Conservation (phyloP, 768 basidiomycete genomes). For the Cantharellus anzutake region DNA sequence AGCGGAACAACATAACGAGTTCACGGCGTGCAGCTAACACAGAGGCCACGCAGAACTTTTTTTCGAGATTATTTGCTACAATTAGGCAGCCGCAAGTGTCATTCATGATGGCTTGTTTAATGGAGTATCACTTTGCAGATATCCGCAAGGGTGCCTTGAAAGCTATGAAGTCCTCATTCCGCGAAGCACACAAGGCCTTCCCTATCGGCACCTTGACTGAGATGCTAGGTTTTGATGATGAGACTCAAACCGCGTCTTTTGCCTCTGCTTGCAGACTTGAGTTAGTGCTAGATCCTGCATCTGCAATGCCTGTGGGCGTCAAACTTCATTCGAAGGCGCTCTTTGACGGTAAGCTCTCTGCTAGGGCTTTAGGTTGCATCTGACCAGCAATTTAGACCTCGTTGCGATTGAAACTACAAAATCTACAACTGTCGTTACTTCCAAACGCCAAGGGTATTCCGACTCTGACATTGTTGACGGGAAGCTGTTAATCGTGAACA, state of each 20-base stretch:
- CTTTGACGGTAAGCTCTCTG: not conserved
- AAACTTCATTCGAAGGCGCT: not conserved
- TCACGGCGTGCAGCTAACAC: slow-evolving; percentile 33
- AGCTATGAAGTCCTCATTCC: slow-evolving; percentile 5
- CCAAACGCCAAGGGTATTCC: slow-evolving; percentile 1
- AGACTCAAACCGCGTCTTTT: slow-evolving; percentile 1
- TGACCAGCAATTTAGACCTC: not conserved
- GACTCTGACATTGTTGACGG: slow-evolving; percentile 6
- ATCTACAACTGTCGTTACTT: slow-evolving; percentile 1
- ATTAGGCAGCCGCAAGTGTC: slow-evolving; percentile 53
- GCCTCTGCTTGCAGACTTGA: slow-evolving; percentile 1
- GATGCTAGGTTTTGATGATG: slow-evolving; percentile 7
- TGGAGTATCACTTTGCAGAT: slow-evolving; percentile 66
- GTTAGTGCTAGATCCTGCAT: not conserved
- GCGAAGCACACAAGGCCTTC: slow-evolving; percentile 1
- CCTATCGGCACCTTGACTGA: slow-evolving; percentile 1
- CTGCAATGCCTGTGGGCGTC: not conserved
- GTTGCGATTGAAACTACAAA: not conserved
- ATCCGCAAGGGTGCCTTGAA: slow-evolving; percentile 14
- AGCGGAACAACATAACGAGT: slow-evolving; percentile 24
- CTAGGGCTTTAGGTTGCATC: not conserved
- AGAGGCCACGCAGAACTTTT: slow-evolving; percentile 34
- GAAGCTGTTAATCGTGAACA: not conserved
- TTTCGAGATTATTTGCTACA: slow-evolving; percentile 42
- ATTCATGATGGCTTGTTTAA: slow-evolving; percentile 74